Conservation (phyloP, 2,329 filamentous ascomycete species). For the Stemphylium lycopersici region DNA sequence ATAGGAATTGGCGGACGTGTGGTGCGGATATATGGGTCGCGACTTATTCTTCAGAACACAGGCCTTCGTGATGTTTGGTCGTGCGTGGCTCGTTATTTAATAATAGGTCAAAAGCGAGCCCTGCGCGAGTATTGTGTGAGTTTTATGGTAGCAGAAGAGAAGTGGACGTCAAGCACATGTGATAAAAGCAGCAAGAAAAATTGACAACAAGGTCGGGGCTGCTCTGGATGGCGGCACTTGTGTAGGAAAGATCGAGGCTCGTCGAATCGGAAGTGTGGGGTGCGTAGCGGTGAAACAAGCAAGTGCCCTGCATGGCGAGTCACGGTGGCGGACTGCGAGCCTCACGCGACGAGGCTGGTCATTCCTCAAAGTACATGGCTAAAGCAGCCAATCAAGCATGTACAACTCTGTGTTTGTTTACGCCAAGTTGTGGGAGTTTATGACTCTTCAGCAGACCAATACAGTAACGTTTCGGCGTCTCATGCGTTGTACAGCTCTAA, state of each 20-base stretch:
- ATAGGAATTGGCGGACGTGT: too few relatives aligned
- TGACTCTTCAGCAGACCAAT: conserved; percentile 5
- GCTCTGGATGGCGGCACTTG: conserved; percentile 2
- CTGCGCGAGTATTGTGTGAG: neutral
- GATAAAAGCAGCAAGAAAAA: neutral
- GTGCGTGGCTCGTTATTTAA: neutral
- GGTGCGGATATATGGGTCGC: neutral
- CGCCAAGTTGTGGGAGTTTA: conserved; percentile 3
- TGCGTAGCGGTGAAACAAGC: conserved; percentile 22
- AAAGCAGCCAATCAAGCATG: conserved; percentile 12
- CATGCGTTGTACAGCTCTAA: neutral
- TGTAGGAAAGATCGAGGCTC: conserved; percentile 1
- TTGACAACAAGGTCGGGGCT: conserved; percentile 6
- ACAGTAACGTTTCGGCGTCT: neutral
- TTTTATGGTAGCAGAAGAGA: conserved; percentile 9
- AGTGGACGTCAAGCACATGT: neutral
- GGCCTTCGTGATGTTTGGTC: neutral
- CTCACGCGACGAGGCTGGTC: conserved; percentile 19
- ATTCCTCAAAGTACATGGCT: neutral
- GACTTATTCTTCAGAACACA: neutral
- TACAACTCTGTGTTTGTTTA: conserved; percentile 14
- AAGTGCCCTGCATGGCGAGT: conserved; percentile 18
- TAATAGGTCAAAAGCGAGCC: neutral
- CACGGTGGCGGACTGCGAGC: conserved; percentile 16
- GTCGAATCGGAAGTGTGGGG: conserved; percentile 21